phyloP scores from a whole-genome alignment of 768 basidiomycete genomes.

The Lentinula boryana region DNA sequence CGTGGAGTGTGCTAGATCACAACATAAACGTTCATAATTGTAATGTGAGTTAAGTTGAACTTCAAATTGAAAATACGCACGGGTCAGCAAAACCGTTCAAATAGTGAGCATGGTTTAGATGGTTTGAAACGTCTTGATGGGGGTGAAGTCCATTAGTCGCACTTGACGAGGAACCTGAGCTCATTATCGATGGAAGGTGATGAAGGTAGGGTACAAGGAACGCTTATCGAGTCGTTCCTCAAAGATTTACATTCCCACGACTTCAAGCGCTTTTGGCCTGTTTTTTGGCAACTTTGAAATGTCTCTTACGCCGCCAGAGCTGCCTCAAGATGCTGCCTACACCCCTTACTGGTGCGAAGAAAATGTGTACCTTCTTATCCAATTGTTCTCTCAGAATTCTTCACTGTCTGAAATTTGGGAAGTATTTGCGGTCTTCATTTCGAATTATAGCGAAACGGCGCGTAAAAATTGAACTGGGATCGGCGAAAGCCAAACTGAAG shows the following conservation, averaged over 20 bases:
- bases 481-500: not conserved
- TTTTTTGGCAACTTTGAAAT: not conserved
- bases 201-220: not conserved
- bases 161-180: conserved; percentile 5
- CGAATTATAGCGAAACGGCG: conserved; percentile 55
- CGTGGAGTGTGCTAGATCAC: conserved; percentile 49
- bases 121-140: not conserved
- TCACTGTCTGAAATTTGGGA: conserved; percentile 36
- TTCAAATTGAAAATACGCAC: not conserved
- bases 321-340: conserved; percentile 39
- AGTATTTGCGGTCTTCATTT: conserved; percentile 55
- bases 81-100: conserved; percentile 4
- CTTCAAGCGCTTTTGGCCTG: not conserved
- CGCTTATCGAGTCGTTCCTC: not conserved
- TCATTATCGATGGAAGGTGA: conserved; percentile 5
- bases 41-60: not conserved
- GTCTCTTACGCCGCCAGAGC: conserved; percentile 17
- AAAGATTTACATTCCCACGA: not conserved
- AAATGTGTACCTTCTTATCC: conserved; percentile 58
- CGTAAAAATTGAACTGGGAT: conserved; percentile 13
- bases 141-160: not conserved
- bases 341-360: conserved; percentile 70
- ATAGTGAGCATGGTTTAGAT: not conserved
- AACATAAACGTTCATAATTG: conserved; percentile 17
- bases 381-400: conserved; percentile 29